Base-by-base conservation (phyloP, 2,329 filamentous ascomycete genomes). In the Cercospora berteroae region DNA sequence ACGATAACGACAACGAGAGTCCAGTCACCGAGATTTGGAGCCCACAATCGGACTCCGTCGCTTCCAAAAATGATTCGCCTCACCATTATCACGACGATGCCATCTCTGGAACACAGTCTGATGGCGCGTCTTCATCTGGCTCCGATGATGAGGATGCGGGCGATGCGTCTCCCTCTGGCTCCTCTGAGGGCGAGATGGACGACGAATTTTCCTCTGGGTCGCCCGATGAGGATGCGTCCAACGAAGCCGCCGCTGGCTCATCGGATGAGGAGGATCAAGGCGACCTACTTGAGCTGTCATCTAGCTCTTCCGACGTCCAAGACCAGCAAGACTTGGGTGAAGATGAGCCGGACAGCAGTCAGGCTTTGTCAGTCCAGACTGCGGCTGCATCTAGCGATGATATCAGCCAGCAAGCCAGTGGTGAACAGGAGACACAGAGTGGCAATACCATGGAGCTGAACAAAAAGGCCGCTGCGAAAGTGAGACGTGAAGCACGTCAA, bases 401-500 rank as follows among this genome's bases (percentile, higher is more conserved):
- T 16, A 50, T 0, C 18, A 50, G 18, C 20, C 10, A 57, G 6
- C 44, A 64, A 39, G 33, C 20, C 60, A 23, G 18, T 36, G 50
- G 12, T 5, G 50, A 36, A 31, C 29, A 25, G 9, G 25, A 52
- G 36, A 25, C 27, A 2, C 27, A 12, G 27, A n/a, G 36, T 23
- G 44, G 55, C 27, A 31, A 62, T 16, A 20, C 36, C 42, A 50
- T 44, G 31, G 20, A 42, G 25, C 25, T 57, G 36, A 65, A 16
- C 44, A 65, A 20, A 44, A 67, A 66, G 55, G 42, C 33, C 25
- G 48, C 48, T 2, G 18, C 42, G n/a, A 68, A 66, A 36, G 60
- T 67, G 57, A 42, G 55, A 42, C 67, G 64, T 56, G 65, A 60
- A 16, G 68, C 71, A 12, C 67, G 72, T 20, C 66, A 63, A 18